Evolutionary conservation across 345 rosid species (phyloP).

Genomic region (Euphorbia peplus): DNA sequence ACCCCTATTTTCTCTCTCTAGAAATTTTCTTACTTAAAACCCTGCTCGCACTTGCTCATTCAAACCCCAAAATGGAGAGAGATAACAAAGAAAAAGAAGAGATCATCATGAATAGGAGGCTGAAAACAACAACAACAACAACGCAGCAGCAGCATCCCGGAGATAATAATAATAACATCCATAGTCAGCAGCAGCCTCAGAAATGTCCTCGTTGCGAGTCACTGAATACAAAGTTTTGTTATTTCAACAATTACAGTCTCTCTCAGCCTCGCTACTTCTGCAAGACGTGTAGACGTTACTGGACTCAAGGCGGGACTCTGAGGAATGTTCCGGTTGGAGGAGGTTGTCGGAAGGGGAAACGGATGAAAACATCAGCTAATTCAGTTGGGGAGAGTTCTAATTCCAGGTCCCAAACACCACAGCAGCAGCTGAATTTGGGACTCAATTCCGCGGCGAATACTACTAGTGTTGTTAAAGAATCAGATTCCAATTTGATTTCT

Average conservation of each 20-base stretch:
- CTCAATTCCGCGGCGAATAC: conserved; percentile 15
- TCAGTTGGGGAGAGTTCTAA: conserved; percentile 26
- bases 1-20: not conserved
- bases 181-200: conserved; percentile 29
- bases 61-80: too few species aligned
- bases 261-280: conserved; percentile 74
- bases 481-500: conserved; percentile 16
- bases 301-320: conserved; percentile 74
- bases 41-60: conserved; percentile 27
- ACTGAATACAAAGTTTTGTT: conserved; percentile 62
- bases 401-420: conserved; percentile 10
- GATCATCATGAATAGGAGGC: conserved; percentile 28
- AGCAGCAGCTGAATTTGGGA: not conserved
- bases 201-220: conserved; percentile 72
- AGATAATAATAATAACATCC: conserved; percentile 14
- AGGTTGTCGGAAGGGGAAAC: conserved; percentile 58
- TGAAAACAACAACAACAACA: conserved; percentile 23
- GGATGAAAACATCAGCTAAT: conserved; percentile 30
- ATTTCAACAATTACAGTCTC: conserved; percentile 67
- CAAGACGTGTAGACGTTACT: conserved; percentile 63
- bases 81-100: too few species aligned
- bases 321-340: conserved; percentile 71
- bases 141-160: conserved; percentile 30
- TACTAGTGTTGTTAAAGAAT: conserved; percentile 14
- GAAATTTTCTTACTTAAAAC: not conserved